Percentiles rank a stretch among this genome's conserved stretches.
Conservation (phyloP, 2,329 filamentous ascomycete genomes). For the Plenodomus tracheiphilus region DNA sequence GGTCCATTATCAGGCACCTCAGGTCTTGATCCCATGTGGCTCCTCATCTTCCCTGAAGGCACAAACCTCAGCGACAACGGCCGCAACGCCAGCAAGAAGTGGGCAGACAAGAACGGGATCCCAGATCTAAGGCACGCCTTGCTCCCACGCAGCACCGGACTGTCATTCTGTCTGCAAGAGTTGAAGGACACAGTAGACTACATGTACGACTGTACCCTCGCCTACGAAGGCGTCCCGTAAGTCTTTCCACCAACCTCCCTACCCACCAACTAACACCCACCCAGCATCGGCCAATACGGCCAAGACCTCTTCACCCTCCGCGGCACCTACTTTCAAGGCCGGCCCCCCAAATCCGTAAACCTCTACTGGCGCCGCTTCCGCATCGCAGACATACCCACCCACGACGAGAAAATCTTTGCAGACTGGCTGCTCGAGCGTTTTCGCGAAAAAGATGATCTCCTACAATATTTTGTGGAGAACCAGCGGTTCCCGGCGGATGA, state of each 20-base stretch:
- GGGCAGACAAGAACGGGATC: conserved; percentile 74
- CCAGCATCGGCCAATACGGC: conserved; percentile 64
- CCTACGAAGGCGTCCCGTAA: conserved; percentile 91
- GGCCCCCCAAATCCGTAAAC: conserved; percentile 90
- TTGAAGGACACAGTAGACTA: conserved; percentile 75
- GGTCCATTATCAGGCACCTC: conserved; percentile 46
- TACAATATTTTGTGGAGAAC: conserved; percentile 74
- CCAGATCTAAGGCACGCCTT: conserved; percentile 72
- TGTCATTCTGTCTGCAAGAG: conserved; percentile 78
- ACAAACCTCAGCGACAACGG: conserved; percentile 81
- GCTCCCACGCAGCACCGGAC: conserved; percentile 78
- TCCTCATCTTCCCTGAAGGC: conserved; percentile 84
- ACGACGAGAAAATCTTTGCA: conserved; percentile 73
- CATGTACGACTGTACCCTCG: conserved; percentile 91
- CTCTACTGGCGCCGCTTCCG: conserved; percentile 93
- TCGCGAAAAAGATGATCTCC: conserved; percentile 86
- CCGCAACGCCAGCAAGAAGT: conserved; percentile 68
- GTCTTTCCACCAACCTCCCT: conserved; percentile 44
- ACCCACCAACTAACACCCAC: neutral
- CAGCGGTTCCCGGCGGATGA: conserved; percentile 79
- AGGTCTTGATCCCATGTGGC: conserved; percentile 80
- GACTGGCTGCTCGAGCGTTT: conserved; percentile 81
- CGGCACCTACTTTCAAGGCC: conserved; percentile 85
- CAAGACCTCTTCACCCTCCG: conserved; percentile 85
- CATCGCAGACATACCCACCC: conserved; percentile 76